Evolutionary conservation across 345 rosid genomes (phyloP), one percentile per base, ranked within the genome.

Genomic region (Boechera stricta): DNA sequence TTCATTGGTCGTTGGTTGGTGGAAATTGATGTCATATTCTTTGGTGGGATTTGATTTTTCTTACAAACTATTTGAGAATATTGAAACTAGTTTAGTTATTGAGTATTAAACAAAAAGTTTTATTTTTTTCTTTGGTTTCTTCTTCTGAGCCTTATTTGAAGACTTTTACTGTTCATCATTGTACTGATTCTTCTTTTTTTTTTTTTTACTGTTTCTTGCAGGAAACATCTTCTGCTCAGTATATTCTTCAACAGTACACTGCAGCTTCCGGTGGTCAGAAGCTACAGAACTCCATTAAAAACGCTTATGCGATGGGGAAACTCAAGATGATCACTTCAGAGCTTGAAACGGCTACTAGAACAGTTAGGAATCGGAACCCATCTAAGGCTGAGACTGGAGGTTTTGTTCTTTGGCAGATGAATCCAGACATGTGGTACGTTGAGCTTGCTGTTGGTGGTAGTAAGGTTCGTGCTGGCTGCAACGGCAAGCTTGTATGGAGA

Each of bases 341-440:
- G 77, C 81, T 84, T 33, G 98, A 86, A 73, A 90, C 94, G 0
- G 87, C 98, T 3, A 85, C 89, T 0, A 90, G 76, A 82, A 92
- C 90, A 0, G 88, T 92, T 55, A 89, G 84, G 88, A 90, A 86
- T 52, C 81, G 90, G 13, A 86, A 82, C 64, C 82, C 85, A 52
- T 78, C 92, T 0, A 81, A 87, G 53, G 85, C 86, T 3, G 96
- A 92, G 76, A 79, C 90, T 0, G 98, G 98, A 18, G 94, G 98
- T 5, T 92, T 92, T 57, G 98, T 92, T 64, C 96, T 92, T 11
- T 92, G 98, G 98, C 96, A 92, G 84, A 92, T 92, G 98, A 80
- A 90, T 84, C 98, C 98, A 8, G 98, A 90, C 59, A 90, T 88
- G 94, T 92, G 98, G 98, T 92, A 92, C 74, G 98, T 92, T 45